Base-by-base conservation (phyloP, 306 rosid species). In the Vachellia collinsii region DNA sequence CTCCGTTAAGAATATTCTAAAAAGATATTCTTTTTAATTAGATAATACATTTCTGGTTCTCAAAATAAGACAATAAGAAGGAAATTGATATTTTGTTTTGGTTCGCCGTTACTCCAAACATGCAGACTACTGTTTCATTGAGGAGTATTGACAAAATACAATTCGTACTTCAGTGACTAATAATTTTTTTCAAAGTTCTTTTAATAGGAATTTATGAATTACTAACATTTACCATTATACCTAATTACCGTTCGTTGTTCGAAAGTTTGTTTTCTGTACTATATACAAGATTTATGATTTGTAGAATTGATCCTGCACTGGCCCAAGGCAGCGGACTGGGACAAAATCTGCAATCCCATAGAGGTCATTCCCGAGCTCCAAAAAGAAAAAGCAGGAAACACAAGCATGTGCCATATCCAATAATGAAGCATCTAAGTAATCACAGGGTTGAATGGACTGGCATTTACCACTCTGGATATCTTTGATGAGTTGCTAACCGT, bases 381-480 rank as follows among this genome's bases (percentile, higher is more conserved):
- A n/a, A n/a, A n/a, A n/a, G n/a, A n/a, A 34, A 13, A 47, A 13
- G 74, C 74, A 75, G 12, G 63, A 39, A 37, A 46, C 46, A 46
- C 54, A 54, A 16, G 44, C 48, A 48, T 20, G 34, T 53, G 50
- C 79, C 62, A 37, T 9, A 17, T 13, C 68, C 47, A 62, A 1
- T 23, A 29, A 75, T 59, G 23, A 37, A 53, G 47, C 77, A 56
- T 66, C 76, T 74, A 86, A 38, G 51, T 72, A 77, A 69, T 23
- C 39, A 75, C n/a, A n/a, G 77, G 79, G 83, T 69, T 81, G 80
- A 72, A 66, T 79, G 87, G 68, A 86, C 13, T 29, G 22, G 73
- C 83, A 82, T 92, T 89, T 9, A 80, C 88, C 77, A 94, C 97
- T 88, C 85, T 92, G 34, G 94, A 91, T 39, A 88, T 86, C 81